Base-by-base conservation (phyloP, 202 grass and related monocot genomes). In the Cymbopogon flexuosus region DNA sequence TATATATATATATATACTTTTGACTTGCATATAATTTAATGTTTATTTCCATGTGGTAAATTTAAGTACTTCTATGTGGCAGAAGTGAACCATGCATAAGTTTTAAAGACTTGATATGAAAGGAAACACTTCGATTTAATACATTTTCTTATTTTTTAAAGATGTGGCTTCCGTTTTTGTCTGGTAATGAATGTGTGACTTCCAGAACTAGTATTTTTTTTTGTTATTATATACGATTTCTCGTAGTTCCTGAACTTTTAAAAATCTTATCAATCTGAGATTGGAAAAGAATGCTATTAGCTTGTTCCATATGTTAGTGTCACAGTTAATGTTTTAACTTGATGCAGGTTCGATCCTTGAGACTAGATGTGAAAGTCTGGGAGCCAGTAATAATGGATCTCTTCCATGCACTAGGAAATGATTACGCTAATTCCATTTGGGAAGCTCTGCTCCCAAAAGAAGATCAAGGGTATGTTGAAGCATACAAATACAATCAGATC, bases 361-460 rank as follows among this genome's bases (percentile, higher is more conserved):
- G 91, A 81, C 65, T 98, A 78, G 95, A 98, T 88, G 90, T 98
- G 57, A 98, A 94, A 81, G 86, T 98, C 51, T 98, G 95, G 95
- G 95, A 93, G 67, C 95, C 92, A 65, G 81, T 85, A 74, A 87
- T 98, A 46, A 77, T 92, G 77, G 92, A 98, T 77, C 87, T 98
- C 47, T 98, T 94, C 78, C 84, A 36, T 94, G 90, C 84, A 47
- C 83, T 98, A 68, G 92, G 94, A 79, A 97, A 94, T 83, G 62
- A 87, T 83, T 94, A 89, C 41, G 81, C 79, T 82, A 97, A 97
- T 92, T 94, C 94, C 27, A 91, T 97, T 75, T 97, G 94, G 94
- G 94, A 97, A 84, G 92, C 86, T 33, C 76, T 90, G 43, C 91
- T 94, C 91, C 92, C 91, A 10, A 88, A 86, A 84, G 81, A 87